phyloP scores from a whole-genome alignment of 2,329 filamentous ascomycete species.

The Tolypocladium ovalisporum region DNA sequence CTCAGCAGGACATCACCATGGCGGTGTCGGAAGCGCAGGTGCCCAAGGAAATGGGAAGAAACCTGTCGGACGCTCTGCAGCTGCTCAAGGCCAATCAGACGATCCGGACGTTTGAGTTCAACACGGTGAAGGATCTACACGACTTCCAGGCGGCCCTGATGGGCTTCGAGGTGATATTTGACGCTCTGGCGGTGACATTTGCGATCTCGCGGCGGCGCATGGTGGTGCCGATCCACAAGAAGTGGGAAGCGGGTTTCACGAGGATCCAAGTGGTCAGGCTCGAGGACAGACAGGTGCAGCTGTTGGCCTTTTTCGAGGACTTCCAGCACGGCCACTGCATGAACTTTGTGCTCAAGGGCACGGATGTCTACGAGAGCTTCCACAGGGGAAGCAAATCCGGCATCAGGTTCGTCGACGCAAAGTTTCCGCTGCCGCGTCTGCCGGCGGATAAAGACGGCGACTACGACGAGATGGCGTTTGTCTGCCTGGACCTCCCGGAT shows the following conservation, averaged over 20 bases:
- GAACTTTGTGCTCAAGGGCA: constrained; percentile 78
- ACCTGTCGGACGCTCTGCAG: constrained; percentile 54
- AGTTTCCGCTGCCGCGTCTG: constrained; percentile 70
- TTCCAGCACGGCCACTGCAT: constrained; percentile 81
- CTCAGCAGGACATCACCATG: constrained; percentile 67
- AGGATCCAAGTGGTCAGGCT: constrained; percentile 66
- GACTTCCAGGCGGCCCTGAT: constrained; percentile 70
- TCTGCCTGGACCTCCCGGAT: constrained; percentile 79
- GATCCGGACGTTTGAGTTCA: constrained; percentile 61
- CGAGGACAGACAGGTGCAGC: constrained; percentile 63
- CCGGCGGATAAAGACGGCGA: constrained; percentile 37
- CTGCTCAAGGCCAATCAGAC: constrained; percentile 47
- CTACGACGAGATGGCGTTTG: constrained; percentile 56
- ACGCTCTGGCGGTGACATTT: constrained; percentile 61
- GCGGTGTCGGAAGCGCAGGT: constrained; percentile 60
- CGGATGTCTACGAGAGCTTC: constrained; percentile 69
- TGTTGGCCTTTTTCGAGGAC: constrained; percentile 80
- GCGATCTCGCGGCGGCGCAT: constrained; percentile 75
- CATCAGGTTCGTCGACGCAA: constrained; percentile 76
- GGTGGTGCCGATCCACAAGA: constrained; percentile 90
- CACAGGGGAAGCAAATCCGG: constrained; percentile 54
- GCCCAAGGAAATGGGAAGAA: constrained; percentile 48
- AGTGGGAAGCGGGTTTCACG: constrained; percentile 76
- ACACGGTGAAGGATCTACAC: constrained; percentile 59
- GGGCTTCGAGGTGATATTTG: constrained; percentile 66